phyloP scores from a whole-genome alignment of 208 protist species.

The Angomonas deanei region DNA sequence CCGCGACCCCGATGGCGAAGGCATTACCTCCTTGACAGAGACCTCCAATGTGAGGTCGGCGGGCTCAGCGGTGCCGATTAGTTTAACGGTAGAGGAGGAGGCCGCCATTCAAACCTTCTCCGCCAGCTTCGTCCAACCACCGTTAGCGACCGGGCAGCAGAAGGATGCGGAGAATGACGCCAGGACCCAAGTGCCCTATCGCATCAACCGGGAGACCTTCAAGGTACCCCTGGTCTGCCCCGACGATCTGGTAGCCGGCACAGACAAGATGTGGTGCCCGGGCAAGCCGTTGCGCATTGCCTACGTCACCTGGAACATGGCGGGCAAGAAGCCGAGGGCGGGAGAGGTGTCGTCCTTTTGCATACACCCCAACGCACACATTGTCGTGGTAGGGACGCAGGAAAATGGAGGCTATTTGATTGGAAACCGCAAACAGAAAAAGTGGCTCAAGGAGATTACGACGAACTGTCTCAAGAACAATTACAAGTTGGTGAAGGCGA shows the following conservation, averaged over 20 bases:
- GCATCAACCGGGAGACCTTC: slow-evolving; percentile 55
- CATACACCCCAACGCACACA: slow-evolving; percentile 75
- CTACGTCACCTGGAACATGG: slow-evolving; percentile 86
- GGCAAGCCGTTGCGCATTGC: slow-evolving; percentile 67
- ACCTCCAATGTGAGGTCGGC: background rate
- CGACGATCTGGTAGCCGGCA: slow-evolving; percentile 26
- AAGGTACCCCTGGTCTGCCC: slow-evolving; percentile 36
- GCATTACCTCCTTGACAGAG: no score
- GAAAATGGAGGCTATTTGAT: slow-evolving; percentile 70
- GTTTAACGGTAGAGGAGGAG: background rate
- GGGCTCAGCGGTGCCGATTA: background rate
- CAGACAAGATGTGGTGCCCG: slow-evolving; percentile 44
- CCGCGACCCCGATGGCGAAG: no score
- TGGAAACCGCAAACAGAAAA: slow-evolving; percentile 31
- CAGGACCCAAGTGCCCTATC: slow-evolving; percentile 22
- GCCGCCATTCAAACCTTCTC: background rate
- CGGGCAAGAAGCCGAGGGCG: slow-evolving; percentile 27
- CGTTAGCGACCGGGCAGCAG: background rate
- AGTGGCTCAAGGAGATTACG: slow-evolving; percentile 37
- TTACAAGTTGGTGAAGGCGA: slow-evolving; percentile 54
- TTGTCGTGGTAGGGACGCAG: slow-evolving; percentile 77
- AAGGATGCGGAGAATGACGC: slow-evolving; percentile 34
- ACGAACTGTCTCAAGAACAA: slow-evolving; percentile 34
- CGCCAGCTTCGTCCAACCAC: background rate
- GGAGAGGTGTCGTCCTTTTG: slow-evolving; percentile 49